Conservation (phyloP, 2,329 filamentous ascomycete species). For the Shiraia sp. region DNA sequence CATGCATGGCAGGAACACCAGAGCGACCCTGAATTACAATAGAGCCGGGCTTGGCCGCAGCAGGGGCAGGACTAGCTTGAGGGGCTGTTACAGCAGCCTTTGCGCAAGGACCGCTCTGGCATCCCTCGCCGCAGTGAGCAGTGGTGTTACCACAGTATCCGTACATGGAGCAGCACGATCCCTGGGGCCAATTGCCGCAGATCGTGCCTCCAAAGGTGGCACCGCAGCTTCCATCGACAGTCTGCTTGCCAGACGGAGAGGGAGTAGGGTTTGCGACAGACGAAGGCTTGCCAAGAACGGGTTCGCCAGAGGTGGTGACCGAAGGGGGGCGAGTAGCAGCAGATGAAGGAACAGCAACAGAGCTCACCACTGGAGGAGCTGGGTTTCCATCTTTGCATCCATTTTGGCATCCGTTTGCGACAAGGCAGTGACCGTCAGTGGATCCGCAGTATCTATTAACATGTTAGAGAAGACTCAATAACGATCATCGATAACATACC, state of each 20-base stretch:
- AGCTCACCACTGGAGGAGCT: conserved; percentile 7
- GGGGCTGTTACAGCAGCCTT: conserved; percentile 48
- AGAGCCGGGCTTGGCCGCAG: conserved; percentile 50
- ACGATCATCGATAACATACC: conserved; percentile 8
- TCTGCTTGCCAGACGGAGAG: conserved; percentile 39
- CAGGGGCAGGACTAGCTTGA: conserved; percentile 51
- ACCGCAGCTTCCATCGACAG: conserved; percentile 60
- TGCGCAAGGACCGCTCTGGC: conserved; percentile 57
- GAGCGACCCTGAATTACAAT: conserved; percentile 58
- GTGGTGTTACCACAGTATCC: conserved; percentile 58
- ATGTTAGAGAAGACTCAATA: conserved; percentile 7
- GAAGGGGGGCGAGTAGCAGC: conserved; percentile 34
- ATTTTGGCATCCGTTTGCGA: conserved; percentile 46
- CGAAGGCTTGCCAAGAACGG: conserved; percentile 42
- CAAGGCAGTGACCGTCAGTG: conserved; percentile 43
- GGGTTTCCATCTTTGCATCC: conserved; percentile 43
- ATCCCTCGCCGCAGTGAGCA: conserved; percentile 60
- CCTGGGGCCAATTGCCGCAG: conserved; percentile 58
- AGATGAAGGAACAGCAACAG: conserved; percentile 11
- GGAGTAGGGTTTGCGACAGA: conserved; percentile 17
- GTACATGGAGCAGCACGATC: conserved; percentile 61
- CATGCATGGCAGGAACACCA: conserved; percentile 67
- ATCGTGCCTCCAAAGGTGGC: conserved; percentile 53
- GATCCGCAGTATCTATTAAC: conserved; percentile 40
- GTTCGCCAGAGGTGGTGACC: conserved; percentile 39